phyloP scores from a whole-genome alignment of 1,139 yeast species.

The Nakaseomyces bracarensis region DNA sequence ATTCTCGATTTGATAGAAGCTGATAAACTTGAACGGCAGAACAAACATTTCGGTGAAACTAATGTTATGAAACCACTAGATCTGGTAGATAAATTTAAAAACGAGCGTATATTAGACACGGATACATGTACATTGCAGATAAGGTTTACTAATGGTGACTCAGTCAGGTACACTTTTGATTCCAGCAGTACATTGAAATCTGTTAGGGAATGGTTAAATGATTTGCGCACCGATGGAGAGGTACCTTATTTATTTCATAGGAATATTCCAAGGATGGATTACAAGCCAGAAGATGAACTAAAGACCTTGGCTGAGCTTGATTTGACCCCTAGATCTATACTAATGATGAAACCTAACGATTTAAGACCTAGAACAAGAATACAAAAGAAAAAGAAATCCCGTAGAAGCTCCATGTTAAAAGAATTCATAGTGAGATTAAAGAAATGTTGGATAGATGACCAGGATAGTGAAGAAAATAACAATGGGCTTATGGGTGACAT shows the following conservation, averaged over 20 bases:
- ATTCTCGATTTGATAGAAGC: conserved; percentile 1
- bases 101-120: not conserved
- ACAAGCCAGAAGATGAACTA: conserved; percentile 46
- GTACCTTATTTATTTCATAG: conserved; percentile 41
- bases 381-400: not conserved
- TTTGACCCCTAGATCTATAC: conserved; percentile 55
- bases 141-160: conserved; percentile 23
- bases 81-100: not conserved
- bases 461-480: not conserved
- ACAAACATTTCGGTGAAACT: not conserved
- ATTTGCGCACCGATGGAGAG: conserved; percentile 40
- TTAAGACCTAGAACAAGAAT: conserved; percentile 1
- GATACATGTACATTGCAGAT: conserved; percentile 21
- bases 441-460: conserved; percentile 1
- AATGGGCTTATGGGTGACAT: not conserved
- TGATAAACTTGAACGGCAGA: not conserved
- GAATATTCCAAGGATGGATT: conserved; percentile 38
- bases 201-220: conserved; percentile 57
- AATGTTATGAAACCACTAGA: not conserved
- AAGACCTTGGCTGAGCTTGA: conserved; percentile 40
- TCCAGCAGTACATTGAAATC: conserved; percentile 27
- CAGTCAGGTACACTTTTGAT: conserved; percentile 20
- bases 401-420: conserved; percentile 1
- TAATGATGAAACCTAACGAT: conserved; percentile 47
- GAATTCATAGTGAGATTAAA: conserved; percentile 4